These are phyloP conservation scores for Leishmania aethiopica DNA, from an alignment of 208 protist species.

Conservation along the genomic window DNA sequence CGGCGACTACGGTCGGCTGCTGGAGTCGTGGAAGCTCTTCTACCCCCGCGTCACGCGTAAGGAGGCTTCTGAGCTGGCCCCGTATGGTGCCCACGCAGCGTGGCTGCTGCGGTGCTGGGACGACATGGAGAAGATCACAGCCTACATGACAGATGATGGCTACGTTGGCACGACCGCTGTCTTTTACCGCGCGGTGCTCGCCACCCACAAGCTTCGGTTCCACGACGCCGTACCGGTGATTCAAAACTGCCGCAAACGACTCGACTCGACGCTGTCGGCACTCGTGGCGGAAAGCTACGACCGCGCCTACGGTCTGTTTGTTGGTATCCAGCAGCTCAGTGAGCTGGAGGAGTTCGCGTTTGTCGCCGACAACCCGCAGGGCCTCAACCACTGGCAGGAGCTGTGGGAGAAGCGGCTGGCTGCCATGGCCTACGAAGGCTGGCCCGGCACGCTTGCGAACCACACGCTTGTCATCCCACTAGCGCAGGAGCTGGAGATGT, in stretches of 20 bases:
- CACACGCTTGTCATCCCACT: conserved; percentile 94
- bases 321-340: conserved; percentile 98
- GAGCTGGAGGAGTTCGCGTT: conserved; percentile 98
- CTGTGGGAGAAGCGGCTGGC: conserved; percentile 84
- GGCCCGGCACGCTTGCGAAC: conserved; percentile 97
- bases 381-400: conserved; percentile 79
- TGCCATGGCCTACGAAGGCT: conserved; percentile 95
- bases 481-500: conserved; percentile 95
- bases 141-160: conserved; percentile 87
- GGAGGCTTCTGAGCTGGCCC: conserved; percentile 87
- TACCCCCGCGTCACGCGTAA: conserved; percentile 64
- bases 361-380: conserved; percentile 70
- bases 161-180: conserved; percentile 88
- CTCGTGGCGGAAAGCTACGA: conserved; percentile 98
- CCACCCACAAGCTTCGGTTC: conserved; percentile 74
- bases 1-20: conserved; percentile 93
- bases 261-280: conserved; percentile 96
- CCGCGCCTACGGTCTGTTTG: conserved; percentile 96
- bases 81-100: conserved; percentile 94
- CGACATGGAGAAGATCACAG: conserved; percentile 93
- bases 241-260: conserved; percentile 82
- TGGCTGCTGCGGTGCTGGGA: conserved; percentile 95
- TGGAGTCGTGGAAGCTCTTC: conserved; percentile 82
- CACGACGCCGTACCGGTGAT: conserved; percentile 92
- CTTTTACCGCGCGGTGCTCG: conserved; percentile 93